Conservation (phyloP, 2,329 filamentous ascomycete species). For the Colletotrichum lupini region DNA sequence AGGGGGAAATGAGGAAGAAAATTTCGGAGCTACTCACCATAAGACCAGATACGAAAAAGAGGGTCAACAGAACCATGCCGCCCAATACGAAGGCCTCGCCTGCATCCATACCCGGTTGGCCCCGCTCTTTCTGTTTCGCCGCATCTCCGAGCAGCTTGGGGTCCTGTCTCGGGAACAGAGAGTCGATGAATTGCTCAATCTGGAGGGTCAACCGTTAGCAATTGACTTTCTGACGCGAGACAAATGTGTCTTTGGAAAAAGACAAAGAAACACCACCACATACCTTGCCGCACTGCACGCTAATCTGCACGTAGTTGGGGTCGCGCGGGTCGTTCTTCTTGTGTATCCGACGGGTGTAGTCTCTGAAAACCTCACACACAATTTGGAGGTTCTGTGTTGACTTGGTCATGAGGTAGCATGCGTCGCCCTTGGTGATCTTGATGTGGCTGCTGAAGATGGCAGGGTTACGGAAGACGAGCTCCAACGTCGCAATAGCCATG, state of each 20-base stretch:
- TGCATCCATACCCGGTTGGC: constrained; percentile 60
- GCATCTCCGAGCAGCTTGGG: constrained; percentile 66
- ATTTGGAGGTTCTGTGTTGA: constrained; percentile 90
- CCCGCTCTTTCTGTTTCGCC: constrained; percentile 49
- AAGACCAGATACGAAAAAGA: constrained; percentile 75
- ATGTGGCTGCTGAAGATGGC: constrained; percentile 86
- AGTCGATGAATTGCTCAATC: constrained; percentile 97
- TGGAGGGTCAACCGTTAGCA: constrained; percentile 49
- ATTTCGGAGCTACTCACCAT: constrained; percentile 72
- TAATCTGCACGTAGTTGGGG: constrained; percentile 92
- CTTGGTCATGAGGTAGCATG: constrained; percentile 90
- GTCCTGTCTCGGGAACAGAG: constrained; percentile 87
- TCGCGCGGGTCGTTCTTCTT: constrained; percentile 95
- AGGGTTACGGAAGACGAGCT: constrained; percentile 92
- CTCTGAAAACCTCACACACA: constrained; percentile 84
- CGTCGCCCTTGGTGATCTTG: constrained; percentile 96
- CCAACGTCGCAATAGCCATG: constrained; percentile 97
- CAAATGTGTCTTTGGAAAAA: constrained; percentile 1
- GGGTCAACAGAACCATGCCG: constrained; percentile 72
- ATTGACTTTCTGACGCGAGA: neutral
- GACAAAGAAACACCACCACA: constrained; percentile 24
- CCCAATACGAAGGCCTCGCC: constrained; percentile 75
- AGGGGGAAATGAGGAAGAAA: constrained; percentile 1
- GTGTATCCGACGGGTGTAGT: constrained; percentile 83
- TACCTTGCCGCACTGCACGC: constrained; percentile 88